A percentile compares a stretch with the other conserved stretches of the same genome.
Evolutionary conservation across 345 rosid genomes (phyloP).

Genomic region (Durio zibethinus): DNA sequence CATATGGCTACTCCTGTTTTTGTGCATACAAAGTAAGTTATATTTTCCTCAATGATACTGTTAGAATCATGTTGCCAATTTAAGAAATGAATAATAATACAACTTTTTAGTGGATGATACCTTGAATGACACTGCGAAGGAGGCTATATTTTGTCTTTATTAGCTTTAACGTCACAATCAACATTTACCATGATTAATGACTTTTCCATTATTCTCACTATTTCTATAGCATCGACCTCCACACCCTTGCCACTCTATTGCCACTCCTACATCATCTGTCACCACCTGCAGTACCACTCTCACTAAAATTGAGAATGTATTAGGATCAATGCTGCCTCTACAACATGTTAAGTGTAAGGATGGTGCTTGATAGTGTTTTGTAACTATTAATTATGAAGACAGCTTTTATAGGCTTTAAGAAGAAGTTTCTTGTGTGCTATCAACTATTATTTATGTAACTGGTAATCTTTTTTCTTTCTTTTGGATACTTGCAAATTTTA

Average conservation of each 20-base stretch:
- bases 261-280: background rate
- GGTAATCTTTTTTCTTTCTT: background rate
- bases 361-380: background rate
- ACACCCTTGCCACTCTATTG: background rate
- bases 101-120: background rate
- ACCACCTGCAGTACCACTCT: background rate
- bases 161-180: background rate
- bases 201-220: background rate
- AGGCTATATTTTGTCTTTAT: background rate
- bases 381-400: background rate
- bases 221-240: background rate
- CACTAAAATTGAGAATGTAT: background rate
- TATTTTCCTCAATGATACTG: conserved; percentile 1
- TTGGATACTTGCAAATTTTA: background rate
- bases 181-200: background rate
- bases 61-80: conserved; percentile 4
- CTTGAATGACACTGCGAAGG: background rate
- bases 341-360: background rate
- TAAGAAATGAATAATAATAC: background rate
- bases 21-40: conserved; percentile 74
- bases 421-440: background rate
- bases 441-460: background rate
- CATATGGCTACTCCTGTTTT: conserved; percentile 71
- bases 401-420: background rate
- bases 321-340: background rate